These are phyloP conservation scores for Colletotrichum tanaceti DNA, from an alignment of 2,329 filamentous ascomycete genomes.

Conservation along the genomic window DNA sequence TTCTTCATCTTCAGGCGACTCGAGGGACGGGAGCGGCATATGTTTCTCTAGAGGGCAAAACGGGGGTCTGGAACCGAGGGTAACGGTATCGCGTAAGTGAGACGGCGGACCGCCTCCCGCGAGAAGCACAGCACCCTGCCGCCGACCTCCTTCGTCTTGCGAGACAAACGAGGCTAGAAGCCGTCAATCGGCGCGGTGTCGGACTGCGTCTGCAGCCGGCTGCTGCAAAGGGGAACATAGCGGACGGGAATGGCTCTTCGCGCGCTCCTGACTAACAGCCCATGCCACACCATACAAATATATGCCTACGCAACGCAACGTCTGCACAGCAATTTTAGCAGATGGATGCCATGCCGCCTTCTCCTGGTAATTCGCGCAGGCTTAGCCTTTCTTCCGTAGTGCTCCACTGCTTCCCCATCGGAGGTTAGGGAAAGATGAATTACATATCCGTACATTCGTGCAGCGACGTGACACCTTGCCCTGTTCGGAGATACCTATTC, in stretches of 20 bases:
- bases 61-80: not conserved
- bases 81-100: constrained; percentile 18
- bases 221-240: not conserved
- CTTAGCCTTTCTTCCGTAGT: not conserved
- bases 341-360: constrained; percentile 1
- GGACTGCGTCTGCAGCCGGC: not conserved
- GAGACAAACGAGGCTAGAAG: constrained; percentile 3
- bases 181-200: not conserved
- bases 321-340: constrained; percentile 33
- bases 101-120: not conserved
- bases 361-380: not conserved
- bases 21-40: not conserved
- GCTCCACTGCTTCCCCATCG: constrained; percentile 25
- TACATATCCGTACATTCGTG: constrained; percentile 31
- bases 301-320: not conserved
- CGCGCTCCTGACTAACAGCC: not conserved
- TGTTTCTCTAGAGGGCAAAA: not conserved
- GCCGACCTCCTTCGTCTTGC: constrained; percentile 15
- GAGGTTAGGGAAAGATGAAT: constrained; percentile 25
- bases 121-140: constrained; percentile 1
- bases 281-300: not conserved
- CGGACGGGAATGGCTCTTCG: not conserved
- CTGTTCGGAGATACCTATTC: not conserved
- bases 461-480: constrained; percentile 2
- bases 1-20: constrained; percentile 19